Conservation (phyloP, 73 alveolate species). For the Paraurostyla sp. region DNA sequence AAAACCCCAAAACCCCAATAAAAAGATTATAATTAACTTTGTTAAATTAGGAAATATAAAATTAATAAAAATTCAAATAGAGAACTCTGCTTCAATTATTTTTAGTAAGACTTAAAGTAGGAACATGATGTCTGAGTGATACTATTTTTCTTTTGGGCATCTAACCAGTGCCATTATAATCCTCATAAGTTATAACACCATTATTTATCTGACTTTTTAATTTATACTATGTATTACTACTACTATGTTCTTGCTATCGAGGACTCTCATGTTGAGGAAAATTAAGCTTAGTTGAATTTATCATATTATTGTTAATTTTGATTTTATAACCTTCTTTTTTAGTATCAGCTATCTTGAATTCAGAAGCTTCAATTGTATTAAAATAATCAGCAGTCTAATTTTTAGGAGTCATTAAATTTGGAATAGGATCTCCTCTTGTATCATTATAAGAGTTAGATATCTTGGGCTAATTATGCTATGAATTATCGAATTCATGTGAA, state of each 20-base stretch:
- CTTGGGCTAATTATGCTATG: neutral
- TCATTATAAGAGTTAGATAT: neutral
- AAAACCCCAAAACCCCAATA: too few species aligned
- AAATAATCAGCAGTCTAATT: slow-evolving; percentile 19
- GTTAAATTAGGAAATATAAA: too few species aligned
- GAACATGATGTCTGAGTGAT: slow-evolving; percentile 27
- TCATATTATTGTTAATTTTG: neutral
- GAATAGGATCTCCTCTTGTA: neutral
- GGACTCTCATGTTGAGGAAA: too few species aligned
- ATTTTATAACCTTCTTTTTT: neutral
- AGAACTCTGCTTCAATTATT: too few species aligned
- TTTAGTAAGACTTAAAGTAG: neutral
- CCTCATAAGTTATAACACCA: neutral
- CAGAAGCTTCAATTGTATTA: neutral
- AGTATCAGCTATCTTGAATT: neutral
- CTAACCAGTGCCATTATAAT: neutral
- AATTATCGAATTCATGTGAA: neutral
- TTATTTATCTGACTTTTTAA: neutral
- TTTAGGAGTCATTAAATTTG: slow-evolving; percentile 10
- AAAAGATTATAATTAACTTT: too few species aligned
- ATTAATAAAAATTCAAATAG: too few species aligned
- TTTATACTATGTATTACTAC: too few species aligned
- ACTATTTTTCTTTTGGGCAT: slow-evolving; percentile 24
- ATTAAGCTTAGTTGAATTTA: neutral
- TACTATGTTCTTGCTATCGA: too few species aligned